phyloP scores from a whole-genome alignment of 352 stramenopile genomes.

The Globisporangium cylindrosporum region DNA sequence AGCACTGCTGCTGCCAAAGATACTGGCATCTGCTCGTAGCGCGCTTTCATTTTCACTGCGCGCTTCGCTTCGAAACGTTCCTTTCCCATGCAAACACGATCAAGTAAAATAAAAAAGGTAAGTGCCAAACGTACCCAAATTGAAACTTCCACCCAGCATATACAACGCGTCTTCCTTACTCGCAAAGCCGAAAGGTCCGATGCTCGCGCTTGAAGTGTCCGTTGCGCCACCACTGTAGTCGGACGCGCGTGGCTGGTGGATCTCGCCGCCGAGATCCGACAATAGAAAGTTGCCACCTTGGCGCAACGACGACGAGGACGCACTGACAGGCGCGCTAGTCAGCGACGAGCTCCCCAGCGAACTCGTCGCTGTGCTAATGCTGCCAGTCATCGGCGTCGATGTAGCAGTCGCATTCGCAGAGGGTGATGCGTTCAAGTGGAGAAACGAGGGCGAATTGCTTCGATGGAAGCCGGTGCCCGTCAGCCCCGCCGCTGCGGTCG shows the following conservation, averaged over 20 bases:
- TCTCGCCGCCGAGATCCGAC: slow-evolving; percentile 58
- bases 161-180: slow-evolving; percentile 13
- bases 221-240: slow-evolving; percentile 19
- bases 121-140: neutral
- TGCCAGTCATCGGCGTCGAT: neutral
- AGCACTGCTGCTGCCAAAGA: slow-evolving; percentile 11
- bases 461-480: slow-evolving; percentile 15
- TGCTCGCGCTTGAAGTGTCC: slow-evolving; percentile 11
- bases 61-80: slow-evolving; percentile 12
- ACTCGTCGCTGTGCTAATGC: slow-evolving; percentile 7
- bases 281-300: slow-evolving; percentile 34
- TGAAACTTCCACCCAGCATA: neutral
- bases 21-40: neutral
- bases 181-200: slow-evolving; percentile 33
- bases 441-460: slow-evolving; percentile 18
- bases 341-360: neutral
- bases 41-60: slow-evolving; percentile 10
- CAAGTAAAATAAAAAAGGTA: neutral
- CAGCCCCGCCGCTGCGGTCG: slow-evolving; percentile 4
- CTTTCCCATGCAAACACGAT: neutral
- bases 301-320: slow-evolving; percentile 11
- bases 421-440: slow-evolving; percentile 3
- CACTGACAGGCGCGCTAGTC: neutral
- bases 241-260: slow-evolving; percentile 31
- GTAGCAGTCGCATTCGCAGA: neutral